Evolutionary conservation across 177 flowering plant genomes (phyloP).

Genomic region (Tripterygium wilfordii): DNA sequence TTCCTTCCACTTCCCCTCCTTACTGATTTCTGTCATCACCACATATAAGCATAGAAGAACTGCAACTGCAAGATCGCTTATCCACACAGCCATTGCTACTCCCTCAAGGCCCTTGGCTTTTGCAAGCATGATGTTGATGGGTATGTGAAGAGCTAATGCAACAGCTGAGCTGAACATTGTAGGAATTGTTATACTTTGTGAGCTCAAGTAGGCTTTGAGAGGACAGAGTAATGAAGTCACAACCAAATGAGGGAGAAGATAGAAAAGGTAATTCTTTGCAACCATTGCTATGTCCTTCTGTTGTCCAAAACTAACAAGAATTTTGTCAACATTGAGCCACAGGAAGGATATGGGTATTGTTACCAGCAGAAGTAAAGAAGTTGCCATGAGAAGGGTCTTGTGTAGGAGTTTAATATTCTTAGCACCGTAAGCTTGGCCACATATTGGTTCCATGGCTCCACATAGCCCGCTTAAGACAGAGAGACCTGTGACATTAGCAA

Average conservation of each 20-base stretch:
- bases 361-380: conserved; percentile 37
- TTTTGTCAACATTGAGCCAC: conserved; percentile 75
- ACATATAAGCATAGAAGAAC: conserved; percentile 43
- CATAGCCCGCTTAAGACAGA: conserved; percentile 77
- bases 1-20: conserved; percentile 41
- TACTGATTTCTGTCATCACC: conserved; percentile 25
- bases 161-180: conserved; percentile 62
- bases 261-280: conserved; percentile 50
- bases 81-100: conserved; percentile 73
- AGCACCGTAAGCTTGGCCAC: conserved; percentile 92
- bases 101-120: conserved; percentile 60
- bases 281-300: conserved; percentile 48
- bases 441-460: conserved; percentile 90
- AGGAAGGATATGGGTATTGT: conserved; percentile 59
- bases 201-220: conserved; percentile 67
- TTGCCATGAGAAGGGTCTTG: conserved; percentile 71
- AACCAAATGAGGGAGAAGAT: conserved; percentile 74
- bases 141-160: conserved; percentile 58
- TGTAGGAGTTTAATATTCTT: conserved; percentile 71
- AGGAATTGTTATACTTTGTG: conserved; percentile 66
- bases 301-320: conserved; percentile 67
- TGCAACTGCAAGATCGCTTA: conserved; percentile 48
- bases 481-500: conserved; percentile 87
- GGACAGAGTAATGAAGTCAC: conserved; percentile 69
- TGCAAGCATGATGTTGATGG: conserved; percentile 56